A percentile compares a stretch with the other conserved stretches of the same genome.
phyloP scores from a whole-genome alignment of 805 yeast genomes.

The Cyberlindnera suaveolens region DNA sequence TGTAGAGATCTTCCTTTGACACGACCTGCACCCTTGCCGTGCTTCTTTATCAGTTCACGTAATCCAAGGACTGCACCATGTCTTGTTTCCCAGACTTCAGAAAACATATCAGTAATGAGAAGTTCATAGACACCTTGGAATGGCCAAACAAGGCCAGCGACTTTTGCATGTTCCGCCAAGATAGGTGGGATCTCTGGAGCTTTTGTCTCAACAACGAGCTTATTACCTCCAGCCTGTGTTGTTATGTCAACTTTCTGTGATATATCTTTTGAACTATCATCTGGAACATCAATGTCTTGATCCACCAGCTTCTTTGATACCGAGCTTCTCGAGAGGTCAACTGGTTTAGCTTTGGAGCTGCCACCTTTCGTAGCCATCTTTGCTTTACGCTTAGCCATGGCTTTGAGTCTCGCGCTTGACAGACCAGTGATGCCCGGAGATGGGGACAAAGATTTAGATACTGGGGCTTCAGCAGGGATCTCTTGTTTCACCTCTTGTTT shows the following conservation, averaged over 20 bases:
- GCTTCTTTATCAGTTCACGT: constrained; percentile 76
- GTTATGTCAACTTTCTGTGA: constrained; percentile 51
- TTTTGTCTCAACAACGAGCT: constrained; percentile 78
- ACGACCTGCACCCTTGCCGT: constrained; percentile 83
- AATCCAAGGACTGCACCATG: constrained; percentile 95
- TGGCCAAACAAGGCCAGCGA: constrained; percentile 81
- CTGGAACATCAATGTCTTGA: constrained; percentile 19
- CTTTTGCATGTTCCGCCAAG: constrained; percentile 62
- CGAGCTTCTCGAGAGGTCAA: constrained; percentile 68
- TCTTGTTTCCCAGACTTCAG: constrained; percentile 88
- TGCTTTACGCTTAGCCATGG: constrained; percentile 90
- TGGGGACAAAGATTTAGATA: not conserved
- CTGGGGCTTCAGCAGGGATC: constrained; percentile 1
- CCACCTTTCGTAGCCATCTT: constrained; percentile 58
- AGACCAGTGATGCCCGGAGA: constrained; percentile 9
- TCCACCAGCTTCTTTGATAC: constrained; percentile 47
- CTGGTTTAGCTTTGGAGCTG: constrained; percentile 39
- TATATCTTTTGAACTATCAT: constrained; percentile 5
- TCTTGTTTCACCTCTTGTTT: not conserved
- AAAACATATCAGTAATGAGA: constrained; percentile 69
- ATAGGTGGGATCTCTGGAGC: constrained; percentile 58
- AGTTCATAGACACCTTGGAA: constrained; percentile 90
- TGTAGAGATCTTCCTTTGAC: constrained; percentile 51
- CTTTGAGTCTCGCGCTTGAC: constrained; percentile 76
- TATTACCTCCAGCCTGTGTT: constrained; percentile 71